Percentiles rank a stretch among this genome's conserved stretches.
These are phyloP conservation scores for Isabelozyma rhagii DNA, from an alignment of 805 yeast species.

Conservation along the genomic window DNA sequence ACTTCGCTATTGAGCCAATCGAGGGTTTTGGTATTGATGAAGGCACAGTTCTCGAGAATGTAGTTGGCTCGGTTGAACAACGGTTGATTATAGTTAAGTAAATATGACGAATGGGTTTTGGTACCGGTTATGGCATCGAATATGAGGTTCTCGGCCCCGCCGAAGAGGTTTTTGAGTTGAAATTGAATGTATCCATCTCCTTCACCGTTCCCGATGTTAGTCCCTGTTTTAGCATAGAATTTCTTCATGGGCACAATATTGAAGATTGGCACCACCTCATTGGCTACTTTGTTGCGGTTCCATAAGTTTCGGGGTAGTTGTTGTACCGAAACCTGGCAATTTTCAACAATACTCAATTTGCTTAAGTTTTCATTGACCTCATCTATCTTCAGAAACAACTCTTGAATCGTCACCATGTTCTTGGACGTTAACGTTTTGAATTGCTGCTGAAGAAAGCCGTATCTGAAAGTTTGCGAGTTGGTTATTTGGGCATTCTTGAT, in stretches of 20 bases:
- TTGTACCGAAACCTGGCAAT: constrained; percentile 30
- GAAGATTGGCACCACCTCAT: constrained; percentile 34
- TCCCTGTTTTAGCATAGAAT: constrained; percentile 86
- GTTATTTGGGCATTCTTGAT: constrained; percentile 45
- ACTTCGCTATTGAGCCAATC: constrained; percentile 52
- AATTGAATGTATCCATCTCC: constrained; percentile 90
- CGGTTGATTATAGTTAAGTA: constrained; percentile 47
- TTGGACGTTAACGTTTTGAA: constrained; percentile 42
- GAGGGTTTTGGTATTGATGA: constrained; percentile 42
- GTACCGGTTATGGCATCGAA: constrained; percentile 53
- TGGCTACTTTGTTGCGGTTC: constrained; percentile 17
- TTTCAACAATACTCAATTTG: constrained; percentile 41
- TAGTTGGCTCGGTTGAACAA: constrained; percentile 38
- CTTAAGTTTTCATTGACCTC: constrained; percentile 39
- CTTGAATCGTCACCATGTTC: constrained; percentile 37
- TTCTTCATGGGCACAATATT: constrained; percentile 56
- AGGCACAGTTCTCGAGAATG: constrained; percentile 36
- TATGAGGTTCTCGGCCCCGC: constrained; percentile 52
- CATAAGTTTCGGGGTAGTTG: constrained; percentile 18
- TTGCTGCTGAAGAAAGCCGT: constrained; percentile 44
- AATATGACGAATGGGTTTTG: constrained; percentile 48
- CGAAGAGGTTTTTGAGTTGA: constrained; percentile 53
- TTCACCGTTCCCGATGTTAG: constrained; percentile 94
- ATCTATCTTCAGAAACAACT: constrained; percentile 42
- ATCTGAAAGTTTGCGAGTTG: constrained; percentile 47